These are phyloP conservation scores for Boletus mariae DNA, from an alignment of 1,284 basidiomycete species.

Conservation along the genomic window DNA sequence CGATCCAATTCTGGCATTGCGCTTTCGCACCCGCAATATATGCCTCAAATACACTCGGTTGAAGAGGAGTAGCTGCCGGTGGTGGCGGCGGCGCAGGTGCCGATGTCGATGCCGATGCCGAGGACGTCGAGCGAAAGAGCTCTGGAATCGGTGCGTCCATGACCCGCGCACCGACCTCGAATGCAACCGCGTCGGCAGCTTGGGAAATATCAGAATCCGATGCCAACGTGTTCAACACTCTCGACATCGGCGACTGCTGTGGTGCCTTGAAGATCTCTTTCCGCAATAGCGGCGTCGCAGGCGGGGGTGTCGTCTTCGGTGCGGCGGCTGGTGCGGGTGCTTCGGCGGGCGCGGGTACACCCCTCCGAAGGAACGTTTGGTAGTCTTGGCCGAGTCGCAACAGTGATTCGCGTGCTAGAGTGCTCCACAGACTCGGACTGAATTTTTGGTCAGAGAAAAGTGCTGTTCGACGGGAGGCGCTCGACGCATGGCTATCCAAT, in stretches of 20 bases:
- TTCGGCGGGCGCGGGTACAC: slow-evolving; percentile 32
- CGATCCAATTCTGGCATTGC: slow-evolving; percentile 7
- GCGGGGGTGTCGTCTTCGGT: slow-evolving; percentile 25
- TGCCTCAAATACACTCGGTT: slow-evolving; percentile 14
- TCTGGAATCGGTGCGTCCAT: slow-evolving; percentile 52
- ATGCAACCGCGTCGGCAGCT: slow-evolving; percentile 45
- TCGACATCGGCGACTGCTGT: slow-evolving; percentile 44
- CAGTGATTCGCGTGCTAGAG: slow-evolving; percentile 56
- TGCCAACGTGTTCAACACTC: slow-evolving; percentile 51
- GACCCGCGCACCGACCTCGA: slow-evolving; percentile 12
- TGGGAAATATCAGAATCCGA: slow-evolving; percentile 55
- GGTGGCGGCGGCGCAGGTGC: slow-evolving; percentile 25
- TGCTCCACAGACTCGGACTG: slow-evolving; percentile 60
- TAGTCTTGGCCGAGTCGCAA: slow-evolving; percentile 64
- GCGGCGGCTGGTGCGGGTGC: slow-evolving; percentile 23
- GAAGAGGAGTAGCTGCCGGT: background rate
- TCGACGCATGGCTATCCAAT: slow-evolving; percentile 38
- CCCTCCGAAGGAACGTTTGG: slow-evolving; percentile 51
- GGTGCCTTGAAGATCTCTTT: slow-evolving; percentile 45
- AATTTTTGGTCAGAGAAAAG: slow-evolving; percentile 71
- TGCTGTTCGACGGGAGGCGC: slow-evolving; percentile 44
- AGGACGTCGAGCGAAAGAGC: slow-evolving; percentile 51
- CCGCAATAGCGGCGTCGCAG: slow-evolving; percentile 43
- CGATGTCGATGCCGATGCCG: slow-evolving; percentile 26
- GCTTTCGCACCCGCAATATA: slow-evolving; percentile 14